A percentile compares a stretch with the other conserved stretches of the same genome.
Evolutionary conservation across 257 asterid genomes (phyloP).

Genomic region (Solanum pennellii): DNA sequence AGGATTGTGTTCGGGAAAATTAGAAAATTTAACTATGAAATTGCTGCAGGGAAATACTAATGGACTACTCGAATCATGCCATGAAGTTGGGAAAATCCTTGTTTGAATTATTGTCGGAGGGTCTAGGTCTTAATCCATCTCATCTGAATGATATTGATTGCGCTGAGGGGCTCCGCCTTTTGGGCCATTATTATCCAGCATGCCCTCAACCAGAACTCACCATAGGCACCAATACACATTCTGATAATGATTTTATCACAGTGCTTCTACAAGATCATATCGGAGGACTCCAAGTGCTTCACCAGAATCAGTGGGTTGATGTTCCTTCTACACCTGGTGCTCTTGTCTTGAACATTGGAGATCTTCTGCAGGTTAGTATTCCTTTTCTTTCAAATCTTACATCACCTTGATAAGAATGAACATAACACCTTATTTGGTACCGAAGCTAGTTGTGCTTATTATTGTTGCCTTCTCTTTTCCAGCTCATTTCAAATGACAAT

Average conservation of each 20-base stretch:
- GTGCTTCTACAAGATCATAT: conserved; percentile 41
- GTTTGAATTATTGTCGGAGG: conserved; percentile 23
- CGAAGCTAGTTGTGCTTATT: background rate
- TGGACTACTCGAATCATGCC: conserved; percentile 13
- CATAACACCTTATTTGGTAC: background rate
- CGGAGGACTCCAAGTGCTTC: conserved; percentile 49
- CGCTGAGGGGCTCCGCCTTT: conserved; percentile 17
- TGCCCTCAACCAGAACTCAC: conserved; percentile 41
- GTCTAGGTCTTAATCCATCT: conserved; percentile 6
- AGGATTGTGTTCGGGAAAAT: no score
- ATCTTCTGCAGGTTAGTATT: conserved; percentile 43
- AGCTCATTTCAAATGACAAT: no score
- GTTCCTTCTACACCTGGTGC: conserved; percentile 40
- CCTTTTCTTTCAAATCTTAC: background rate
- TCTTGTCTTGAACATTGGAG: conserved; percentile 50
- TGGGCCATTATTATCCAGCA: conserved; percentile 34
- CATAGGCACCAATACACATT: conserved; percentile 16
- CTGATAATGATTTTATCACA: conserved; percentile 18
- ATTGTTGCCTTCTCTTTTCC: no score
- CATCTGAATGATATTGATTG: conserved; percentile 23
- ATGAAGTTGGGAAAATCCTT: conserved; percentile 5
- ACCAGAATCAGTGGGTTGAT: conserved; percentile 41
- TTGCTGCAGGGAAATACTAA: conserved; percentile 18
- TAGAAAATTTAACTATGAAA: background rate
- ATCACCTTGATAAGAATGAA: background rate